Percentiles rank a stretch among this genome's conserved stretches.
Evolutionary conservation across 495 filamentous ascomycete genomes (phyloP).

Genomic region (Lepidopterella palustris): DNA sequence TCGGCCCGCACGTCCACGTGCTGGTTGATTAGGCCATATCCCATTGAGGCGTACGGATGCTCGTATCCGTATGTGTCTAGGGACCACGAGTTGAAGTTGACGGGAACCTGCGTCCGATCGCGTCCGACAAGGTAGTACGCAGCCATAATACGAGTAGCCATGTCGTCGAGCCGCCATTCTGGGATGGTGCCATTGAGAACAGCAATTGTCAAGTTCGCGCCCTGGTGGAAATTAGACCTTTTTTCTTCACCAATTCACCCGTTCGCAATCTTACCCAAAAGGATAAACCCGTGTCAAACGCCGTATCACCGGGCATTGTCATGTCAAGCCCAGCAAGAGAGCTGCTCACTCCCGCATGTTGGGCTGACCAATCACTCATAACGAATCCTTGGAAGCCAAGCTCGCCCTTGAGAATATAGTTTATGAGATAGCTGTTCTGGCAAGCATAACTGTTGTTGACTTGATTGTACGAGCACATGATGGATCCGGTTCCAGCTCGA

Average conservation of each 20-base stretch:
- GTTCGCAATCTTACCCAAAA: constrained; percentile 49
- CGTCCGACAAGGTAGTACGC: constrained; percentile 87
- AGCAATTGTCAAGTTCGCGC: constrained; percentile 75
- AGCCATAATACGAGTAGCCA: constrained; percentile 87
- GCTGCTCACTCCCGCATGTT: constrained; percentile 71
- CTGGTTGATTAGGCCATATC: constrained; percentile 65
- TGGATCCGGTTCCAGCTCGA: constrained; percentile 36
- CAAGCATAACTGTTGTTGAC: constrained; percentile 66
- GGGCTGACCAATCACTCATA: constrained; percentile 43
- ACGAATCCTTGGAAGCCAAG: constrained; percentile 88
- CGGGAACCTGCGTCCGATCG: constrained; percentile 53
- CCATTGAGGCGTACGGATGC: constrained; percentile 54
- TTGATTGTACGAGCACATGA: constrained; percentile 93
- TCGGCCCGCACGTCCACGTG: constrained; percentile 78
- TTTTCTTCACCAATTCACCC: neutral
- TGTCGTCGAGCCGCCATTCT: constrained; percentile 87
- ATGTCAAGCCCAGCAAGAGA: constrained; percentile 87
- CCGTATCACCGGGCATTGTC: constrained; percentile 87
- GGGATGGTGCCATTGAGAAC: constrained; percentile 89
- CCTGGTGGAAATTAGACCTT: constrained; percentile 27
- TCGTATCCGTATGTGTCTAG: constrained; percentile 63
- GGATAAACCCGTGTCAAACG: constrained; percentile 62
- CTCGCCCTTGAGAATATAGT: constrained; percentile 83
- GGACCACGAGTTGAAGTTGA: constrained; percentile 89
- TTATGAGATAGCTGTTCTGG: constrained; percentile 66